Conservation (phyloP, 352 stramenopile species). For the Globisporangium radiosum region DNA sequence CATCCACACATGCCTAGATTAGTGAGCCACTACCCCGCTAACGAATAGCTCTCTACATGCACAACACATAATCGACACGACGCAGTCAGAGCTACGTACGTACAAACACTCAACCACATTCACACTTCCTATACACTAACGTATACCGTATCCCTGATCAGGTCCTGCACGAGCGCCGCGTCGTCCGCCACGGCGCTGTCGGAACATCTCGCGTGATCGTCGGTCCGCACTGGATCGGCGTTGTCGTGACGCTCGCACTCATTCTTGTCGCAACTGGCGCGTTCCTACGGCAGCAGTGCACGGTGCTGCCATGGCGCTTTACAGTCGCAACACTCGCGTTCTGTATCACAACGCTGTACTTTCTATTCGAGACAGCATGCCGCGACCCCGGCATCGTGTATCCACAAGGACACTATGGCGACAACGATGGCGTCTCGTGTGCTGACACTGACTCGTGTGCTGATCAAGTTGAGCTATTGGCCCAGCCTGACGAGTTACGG, state of each 20-base stretch:
- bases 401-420: slow-evolving; percentile 1
- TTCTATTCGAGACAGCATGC: slow-evolving; percentile 67
- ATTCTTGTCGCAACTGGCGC: slow-evolving; percentile 49
- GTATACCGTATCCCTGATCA: slow-evolving; percentile 6
- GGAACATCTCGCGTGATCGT: slow-evolving; percentile 39
- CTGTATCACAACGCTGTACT: slow-evolving; percentile 53
- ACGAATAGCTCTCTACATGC: too few species aligned
- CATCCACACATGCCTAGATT: background rate
- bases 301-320: slow-evolving; percentile 43
- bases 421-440: slow-evolving; percentile 12
- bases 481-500: slow-evolving; percentile 10
- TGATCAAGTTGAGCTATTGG: too few species aligned
- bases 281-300: slow-evolving; percentile 58
- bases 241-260: slow-evolving; percentile 57
- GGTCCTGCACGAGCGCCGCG: slow-evolving; percentile 43
- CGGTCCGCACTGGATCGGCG: slow-evolving; percentile 76
- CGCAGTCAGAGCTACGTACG: slow-evolving; percentile 22
- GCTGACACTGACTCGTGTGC: background rate
- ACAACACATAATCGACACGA: background rate
- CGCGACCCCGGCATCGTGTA: slow-evolving; percentile 68
- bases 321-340: slow-evolving; percentile 50
- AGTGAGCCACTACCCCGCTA: too few species aligned
- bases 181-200: slow-evolving; percentile 18
- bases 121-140: background rate
- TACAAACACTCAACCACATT: background rate